Evolutionary conservation across 371 early-diverging fungal genomes (phyloP).

Genomic region (Actinomucor elegans): DNA sequence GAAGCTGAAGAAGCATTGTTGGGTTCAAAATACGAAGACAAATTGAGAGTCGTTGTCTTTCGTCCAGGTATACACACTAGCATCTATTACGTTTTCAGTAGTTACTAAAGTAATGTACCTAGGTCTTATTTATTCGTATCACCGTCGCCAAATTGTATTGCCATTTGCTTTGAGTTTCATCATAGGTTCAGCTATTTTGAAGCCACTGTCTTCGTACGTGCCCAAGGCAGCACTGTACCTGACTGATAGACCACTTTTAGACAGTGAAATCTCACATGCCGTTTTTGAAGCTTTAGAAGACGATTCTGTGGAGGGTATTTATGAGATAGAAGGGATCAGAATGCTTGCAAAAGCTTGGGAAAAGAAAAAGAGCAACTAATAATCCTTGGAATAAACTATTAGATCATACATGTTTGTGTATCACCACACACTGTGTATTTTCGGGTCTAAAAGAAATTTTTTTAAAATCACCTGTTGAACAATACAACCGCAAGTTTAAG

Average conservation of each 20-base stretch:
- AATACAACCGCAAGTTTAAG: too few species aligned
- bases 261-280: constrained; percentile 23
- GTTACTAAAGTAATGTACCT: too few species aligned
- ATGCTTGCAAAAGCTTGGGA: constrained; percentile 26
- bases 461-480: too few species aligned
- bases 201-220: constrained; percentile 23
- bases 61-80: constrained; percentile 36
- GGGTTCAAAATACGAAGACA: constrained; percentile 15
- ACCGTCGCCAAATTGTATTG: constrained; percentile 23
- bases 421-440: too few species aligned
- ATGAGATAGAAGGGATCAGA: constrained; percentile 22
- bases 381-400: not conserved
- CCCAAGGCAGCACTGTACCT: constrained; percentile 14
- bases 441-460: too few species aligned
- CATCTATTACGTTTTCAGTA: too few species aligned
- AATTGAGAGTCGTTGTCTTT: constrained; percentile 22
- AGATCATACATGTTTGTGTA: too few species aligned
- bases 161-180: constrained; percentile 24
- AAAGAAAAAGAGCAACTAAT: constrained; percentile 3
- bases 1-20: constrained; percentile 27
- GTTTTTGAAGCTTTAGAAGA: constrained; percentile 23
- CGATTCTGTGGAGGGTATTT: constrained; percentile 19
- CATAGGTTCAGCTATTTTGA: constrained; percentile 23
- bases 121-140: constrained; percentile 29
- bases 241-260: constrained; percentile 28